These are phyloP conservation scores for Circinella minor DNA, from an alignment of 371 early-diverging fungal species.

Conservation along the genomic window DNA sequence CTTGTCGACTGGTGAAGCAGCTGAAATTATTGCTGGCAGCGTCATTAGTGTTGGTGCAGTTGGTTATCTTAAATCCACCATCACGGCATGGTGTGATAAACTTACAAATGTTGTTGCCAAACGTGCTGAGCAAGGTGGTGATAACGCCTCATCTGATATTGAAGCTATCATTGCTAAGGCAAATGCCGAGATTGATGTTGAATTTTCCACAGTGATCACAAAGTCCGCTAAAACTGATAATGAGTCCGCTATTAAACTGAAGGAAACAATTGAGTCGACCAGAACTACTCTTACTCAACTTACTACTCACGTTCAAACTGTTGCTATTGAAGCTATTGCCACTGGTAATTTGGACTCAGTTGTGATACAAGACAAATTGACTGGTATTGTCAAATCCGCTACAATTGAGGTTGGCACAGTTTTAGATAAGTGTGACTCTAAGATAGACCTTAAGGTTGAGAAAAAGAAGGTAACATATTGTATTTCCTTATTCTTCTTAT, in stretches of 20 bases:
- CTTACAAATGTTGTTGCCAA: conserved; percentile 33
- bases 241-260: conserved; percentile 2
- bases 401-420: conserved; percentile 28
- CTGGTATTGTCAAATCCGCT: conserved; percentile 27
- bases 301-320: conserved; percentile 20
- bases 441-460: conserved; percentile 7
- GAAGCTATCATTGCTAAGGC: conserved; percentile 35
- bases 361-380: conserved; percentile 21
- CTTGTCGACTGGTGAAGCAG: neutral
- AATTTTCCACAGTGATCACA: conserved; percentile 9
- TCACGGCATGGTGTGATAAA: conserved; percentile 32
- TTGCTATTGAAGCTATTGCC: conserved; percentile 13
- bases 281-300: conserved; percentile 9
- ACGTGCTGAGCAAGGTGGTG: conserved; percentile 39
- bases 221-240: neutral
- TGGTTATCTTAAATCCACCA: conserved; percentile 13
- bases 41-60: conserved; percentile 22
- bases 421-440: conserved; percentile 14
- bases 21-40: conserved; percentile 1
- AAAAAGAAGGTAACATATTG: conserved; percentile 1
- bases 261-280: conserved; percentile 11
- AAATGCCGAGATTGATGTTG: conserved; percentile 10
- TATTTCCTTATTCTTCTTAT: neutral
- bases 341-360: neutral
- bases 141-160: conserved; percentile 32